Percentiles rank a stretch among this genome's conserved stretches.
phyloP scores from a whole-genome alignment of 495 filamentous ascomycete genomes.

The Parathielavia hyrcaniae region DNA sequence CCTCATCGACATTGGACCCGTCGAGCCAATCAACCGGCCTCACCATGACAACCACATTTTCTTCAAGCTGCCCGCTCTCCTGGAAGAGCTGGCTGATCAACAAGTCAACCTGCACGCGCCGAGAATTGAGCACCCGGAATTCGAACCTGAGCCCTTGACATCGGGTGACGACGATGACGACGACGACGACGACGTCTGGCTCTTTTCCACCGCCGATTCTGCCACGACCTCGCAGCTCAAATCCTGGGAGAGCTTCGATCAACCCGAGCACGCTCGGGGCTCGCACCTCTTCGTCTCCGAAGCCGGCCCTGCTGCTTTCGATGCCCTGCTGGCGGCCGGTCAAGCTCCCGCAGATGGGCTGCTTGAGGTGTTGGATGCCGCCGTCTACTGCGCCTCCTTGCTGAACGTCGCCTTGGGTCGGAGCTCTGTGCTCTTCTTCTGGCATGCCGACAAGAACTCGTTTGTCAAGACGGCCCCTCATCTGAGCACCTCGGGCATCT shows the following conservation, averaged over 20 bases:
- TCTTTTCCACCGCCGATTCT: conserved; percentile 28
- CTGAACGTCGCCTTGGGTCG: conserved; percentile 71
- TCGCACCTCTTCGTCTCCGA: conserved; percentile 64
- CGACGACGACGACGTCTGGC: conserved; percentile 51
- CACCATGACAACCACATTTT: conserved; percentile 30
- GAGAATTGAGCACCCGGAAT: conserved; percentile 4
- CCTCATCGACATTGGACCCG: not conserved
- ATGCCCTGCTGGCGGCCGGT: conserved; percentile 51
- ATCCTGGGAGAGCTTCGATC: conserved; percentile 70
- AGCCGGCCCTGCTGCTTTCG: conserved; percentile 64
- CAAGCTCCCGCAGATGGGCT: conserved; percentile 15
- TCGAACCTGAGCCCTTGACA: not conserved
- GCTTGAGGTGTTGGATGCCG: conserved; percentile 35
- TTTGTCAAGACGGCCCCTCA: conserved; percentile 54
- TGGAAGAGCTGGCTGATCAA: conserved; percentile 33
- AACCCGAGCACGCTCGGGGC: conserved; percentile 24
- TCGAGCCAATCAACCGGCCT: not conserved
- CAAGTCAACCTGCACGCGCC: conserved; percentile 5
- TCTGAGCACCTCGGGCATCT: conserved; percentile 65
- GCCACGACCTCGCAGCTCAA: conserved; percentile 42
- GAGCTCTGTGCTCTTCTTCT: conserved; percentile 72
- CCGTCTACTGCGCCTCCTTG: conserved; percentile 55
- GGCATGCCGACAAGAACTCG: conserved; percentile 48
- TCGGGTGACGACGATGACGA: conserved; percentile 33
- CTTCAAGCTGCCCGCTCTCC: conserved; percentile 38